Base-by-base conservation (phyloP, 768 basidiomycete genomes). In the Amylocystis lapponica region DNA sequence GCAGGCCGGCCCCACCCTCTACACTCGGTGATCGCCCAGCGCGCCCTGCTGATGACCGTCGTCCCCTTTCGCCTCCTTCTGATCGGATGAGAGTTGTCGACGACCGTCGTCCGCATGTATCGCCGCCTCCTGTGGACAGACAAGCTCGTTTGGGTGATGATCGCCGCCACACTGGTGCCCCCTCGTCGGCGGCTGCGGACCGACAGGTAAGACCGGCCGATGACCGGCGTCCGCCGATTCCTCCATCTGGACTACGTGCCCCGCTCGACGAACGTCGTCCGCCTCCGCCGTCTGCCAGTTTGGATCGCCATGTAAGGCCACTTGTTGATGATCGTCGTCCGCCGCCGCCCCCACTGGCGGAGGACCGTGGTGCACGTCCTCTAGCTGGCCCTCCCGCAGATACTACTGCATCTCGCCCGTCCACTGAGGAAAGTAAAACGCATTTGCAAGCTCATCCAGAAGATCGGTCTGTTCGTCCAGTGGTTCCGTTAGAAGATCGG, bases 401-500 rank as follows among this genome's bases (percentile, higher is more conserved):
- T 30, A 27, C 41, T 16, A 37, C 36, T 23, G 32, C 44, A 14
- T 39, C 30, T 20, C 46, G 42, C 11, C 45, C 46, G 20, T 27
- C 41, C 32, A 27, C 34, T 13, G 51, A 54, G 36, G 56, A 55
- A 13, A 38, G 42, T 23, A 44, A 34, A 25, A 38, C 41, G 4
- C 35, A 45, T 19, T 23, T 39, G 27, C 52, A 45, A 43, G 23
- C 29, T 34, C 45, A 36, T 25, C 34, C 30, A 36, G 53, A 54
- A 21, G 53, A 51, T 13, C 19, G 43, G 12, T 41, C 16, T 13
- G 9, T 41, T n/a, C 51, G 50, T 16, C 29, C 43, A 4, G 36
- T 36, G 17, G 37, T 44, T 1, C 46, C 60, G 17, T 47, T 56
- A 6, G 60, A 59, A 41, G 60, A 59, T 9, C 37, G 58, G 21